Conservation (phyloP, 495 filamentous ascomycete genomes). For the Darksidea phi region DNA sequence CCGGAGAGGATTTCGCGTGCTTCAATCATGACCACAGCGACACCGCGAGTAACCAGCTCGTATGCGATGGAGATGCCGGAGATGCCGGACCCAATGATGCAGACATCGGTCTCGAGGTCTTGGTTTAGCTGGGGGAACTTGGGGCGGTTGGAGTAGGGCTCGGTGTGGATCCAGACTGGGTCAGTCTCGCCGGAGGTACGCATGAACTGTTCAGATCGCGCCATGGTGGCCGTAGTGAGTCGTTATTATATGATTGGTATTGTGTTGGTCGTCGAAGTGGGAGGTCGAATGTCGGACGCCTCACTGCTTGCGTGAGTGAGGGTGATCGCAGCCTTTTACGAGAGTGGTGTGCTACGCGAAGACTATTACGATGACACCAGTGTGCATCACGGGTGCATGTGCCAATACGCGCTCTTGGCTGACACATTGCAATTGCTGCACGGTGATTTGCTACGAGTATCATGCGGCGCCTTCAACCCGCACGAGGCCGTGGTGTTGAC, state of each 20-base stretch:
- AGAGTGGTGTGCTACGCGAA: too few species aligned
- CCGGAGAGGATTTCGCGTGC: conserved; percentile 55
- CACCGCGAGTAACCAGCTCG: conserved; percentile 53
- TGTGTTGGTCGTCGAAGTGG: too few species aligned
- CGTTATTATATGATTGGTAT: background rate
- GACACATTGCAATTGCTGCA: too few species aligned
- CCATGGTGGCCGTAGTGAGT: conserved; percentile 11
- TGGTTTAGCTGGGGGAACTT: conserved; percentile 47
- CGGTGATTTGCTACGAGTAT: too few species aligned
- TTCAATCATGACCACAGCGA: conserved; percentile 53
- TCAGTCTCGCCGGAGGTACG: conserved; percentile 52
- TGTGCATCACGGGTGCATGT: too few species aligned
- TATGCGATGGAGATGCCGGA: conserved; percentile 55
- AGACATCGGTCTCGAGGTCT: conserved; percentile 47
- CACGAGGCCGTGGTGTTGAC: too few species aligned
- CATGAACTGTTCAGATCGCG: conserved; percentile 40
- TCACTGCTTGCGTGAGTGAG: too few species aligned
- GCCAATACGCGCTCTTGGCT: too few species aligned
- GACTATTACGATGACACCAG: too few species aligned
- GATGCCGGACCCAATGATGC: conserved; percentile 58
- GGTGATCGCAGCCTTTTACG: too few species aligned
- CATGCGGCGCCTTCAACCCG: too few species aligned
- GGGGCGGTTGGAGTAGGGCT: conserved; percentile 51
- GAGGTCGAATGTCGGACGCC: too few species aligned
- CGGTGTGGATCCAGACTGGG: conserved; percentile 54